Conservation (phyloP, 805 yeast genomes). For the Starmerella vaccinii region DNA sequence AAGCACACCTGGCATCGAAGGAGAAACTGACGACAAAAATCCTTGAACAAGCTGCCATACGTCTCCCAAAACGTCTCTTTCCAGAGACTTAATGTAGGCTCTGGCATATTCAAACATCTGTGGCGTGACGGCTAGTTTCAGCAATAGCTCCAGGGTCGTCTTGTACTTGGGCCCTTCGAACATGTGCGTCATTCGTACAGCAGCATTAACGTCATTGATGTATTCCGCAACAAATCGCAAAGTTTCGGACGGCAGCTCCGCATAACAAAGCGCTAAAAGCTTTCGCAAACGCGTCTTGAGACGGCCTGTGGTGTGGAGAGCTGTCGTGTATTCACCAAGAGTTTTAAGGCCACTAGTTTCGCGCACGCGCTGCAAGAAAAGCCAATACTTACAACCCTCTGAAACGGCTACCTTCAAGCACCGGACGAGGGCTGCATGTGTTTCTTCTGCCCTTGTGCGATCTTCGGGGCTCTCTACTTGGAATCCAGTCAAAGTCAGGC, state of each 20-base stretch:
- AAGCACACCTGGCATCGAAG: constrained; percentile 32
- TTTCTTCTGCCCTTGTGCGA: constrained; percentile 42
- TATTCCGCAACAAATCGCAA: constrained; percentile 11
- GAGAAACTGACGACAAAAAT: constrained; percentile 51
- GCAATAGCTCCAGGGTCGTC: constrained; percentile 19
- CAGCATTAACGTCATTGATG: constrained; percentile 9
- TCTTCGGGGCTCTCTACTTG: constrained; percentile 53
- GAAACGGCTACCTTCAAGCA: constrained; percentile 18
- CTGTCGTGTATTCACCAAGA: constrained; percentile 14
- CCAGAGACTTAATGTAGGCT: constrained; percentile 54
- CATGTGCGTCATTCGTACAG: constrained; percentile 24
- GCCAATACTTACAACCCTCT: constrained; percentile 24
- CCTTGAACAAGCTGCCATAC: constrained; percentile 50
- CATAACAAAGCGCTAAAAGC: constrained; percentile 23
- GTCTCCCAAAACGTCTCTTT: constrained; percentile 69
- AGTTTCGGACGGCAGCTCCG: constrained; percentile 19
- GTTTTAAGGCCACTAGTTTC: background rate
- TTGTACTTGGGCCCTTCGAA: constrained; percentile 23
- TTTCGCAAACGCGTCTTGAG: constrained; percentile 27
- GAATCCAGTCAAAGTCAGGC: constrained; percentile 31
- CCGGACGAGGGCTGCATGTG: constrained; percentile 28
- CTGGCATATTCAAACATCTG: constrained; percentile 39
- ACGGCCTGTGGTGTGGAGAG: constrained; percentile 23
- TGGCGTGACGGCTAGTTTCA: constrained; percentile 9
- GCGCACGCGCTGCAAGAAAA: constrained; percentile 15